phyloP scores from a whole-genome alignment of 2,329 filamentous ascomycete genomes.

The Colletotrichum musae region DNA sequence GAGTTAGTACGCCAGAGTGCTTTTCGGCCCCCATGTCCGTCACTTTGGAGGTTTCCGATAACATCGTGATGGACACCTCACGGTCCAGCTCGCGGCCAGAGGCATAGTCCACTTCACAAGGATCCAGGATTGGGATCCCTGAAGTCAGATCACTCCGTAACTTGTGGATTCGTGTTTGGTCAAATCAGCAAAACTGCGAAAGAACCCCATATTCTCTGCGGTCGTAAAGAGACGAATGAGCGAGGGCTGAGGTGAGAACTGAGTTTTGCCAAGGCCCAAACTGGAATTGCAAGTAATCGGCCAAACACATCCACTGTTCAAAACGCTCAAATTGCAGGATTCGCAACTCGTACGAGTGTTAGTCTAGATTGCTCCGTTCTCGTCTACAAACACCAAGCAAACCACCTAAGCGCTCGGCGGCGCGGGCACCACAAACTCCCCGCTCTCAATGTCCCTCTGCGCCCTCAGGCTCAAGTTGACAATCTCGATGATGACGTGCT shows the following conservation, averaged over 20 bases:
- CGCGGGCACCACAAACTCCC: conserved; percentile 9
- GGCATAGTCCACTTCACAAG: too few relatives aligned
- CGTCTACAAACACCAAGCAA: not conserved
- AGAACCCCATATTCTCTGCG: not conserved
- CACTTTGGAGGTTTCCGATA: too few relatives aligned
- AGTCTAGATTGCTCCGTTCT: too few relatives aligned
- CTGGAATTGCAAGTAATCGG: not conserved
- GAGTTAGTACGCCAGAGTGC: too few relatives aligned
- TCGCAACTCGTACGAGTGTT: not conserved
- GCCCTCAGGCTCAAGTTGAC: conserved; percentile 43
- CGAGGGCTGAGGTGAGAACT: not conserved
- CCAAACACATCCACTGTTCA: too few relatives aligned
- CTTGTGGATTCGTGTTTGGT: not conserved
- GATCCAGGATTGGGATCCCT: not conserved
- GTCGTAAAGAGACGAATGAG: not conserved
- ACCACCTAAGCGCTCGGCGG: conserved; percentile 1
- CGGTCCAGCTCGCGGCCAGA: too few relatives aligned
- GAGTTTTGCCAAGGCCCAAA: not conserved
- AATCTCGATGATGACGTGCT: conserved; percentile 45
- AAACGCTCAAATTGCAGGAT: not conserved
- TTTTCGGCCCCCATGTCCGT: too few relatives aligned
- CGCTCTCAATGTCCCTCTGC: conserved; percentile 41
- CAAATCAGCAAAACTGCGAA: not conserved
- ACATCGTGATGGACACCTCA: too few relatives aligned
- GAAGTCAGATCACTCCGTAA: not conserved